These are phyloP conservation scores for Ustulina deusta DNA, from an alignment of 2,329 filamentous ascomycete genomes.

Conservation along the genomic window DNA sequence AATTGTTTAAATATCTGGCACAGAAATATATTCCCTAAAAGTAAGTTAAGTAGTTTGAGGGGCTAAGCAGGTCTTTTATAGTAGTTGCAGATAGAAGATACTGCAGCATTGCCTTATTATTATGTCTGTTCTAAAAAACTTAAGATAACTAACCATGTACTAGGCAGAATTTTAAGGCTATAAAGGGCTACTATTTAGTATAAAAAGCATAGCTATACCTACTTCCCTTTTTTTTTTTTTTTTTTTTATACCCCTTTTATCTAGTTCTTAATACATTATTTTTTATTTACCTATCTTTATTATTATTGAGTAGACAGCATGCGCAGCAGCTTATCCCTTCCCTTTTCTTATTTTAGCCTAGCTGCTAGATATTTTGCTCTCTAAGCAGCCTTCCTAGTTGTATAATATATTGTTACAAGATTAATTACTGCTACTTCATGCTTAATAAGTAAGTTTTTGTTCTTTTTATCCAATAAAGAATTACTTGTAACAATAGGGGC, in stretches of 20 bases:
- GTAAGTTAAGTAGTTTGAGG: constrained; percentile 3
- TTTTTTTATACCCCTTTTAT: background rate
- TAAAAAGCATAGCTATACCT: background rate
- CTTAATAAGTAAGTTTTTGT: background rate
- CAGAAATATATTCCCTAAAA: background rate
- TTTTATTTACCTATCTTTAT: background rate
- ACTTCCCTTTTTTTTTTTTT: background rate
- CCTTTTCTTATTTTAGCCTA: background rate
- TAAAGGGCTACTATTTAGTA: background rate
- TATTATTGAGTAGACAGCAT: background rate
- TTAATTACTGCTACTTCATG: background rate
- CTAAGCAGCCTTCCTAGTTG: background rate
- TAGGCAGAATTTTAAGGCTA: background rate
- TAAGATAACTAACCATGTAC: background rate
- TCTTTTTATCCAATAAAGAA: background rate
- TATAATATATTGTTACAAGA: constrained; percentile 1
- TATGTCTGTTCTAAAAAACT: background rate
- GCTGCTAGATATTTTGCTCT: background rate
- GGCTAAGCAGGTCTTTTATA: background rate
- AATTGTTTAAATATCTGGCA: background rate
- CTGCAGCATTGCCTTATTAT: background rate
- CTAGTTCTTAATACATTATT: background rate
- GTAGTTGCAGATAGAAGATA: background rate
- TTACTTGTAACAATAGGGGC: background rate
- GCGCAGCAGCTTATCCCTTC: background rate